Evolutionary conservation across 2,329 filamentous ascomycete species (phyloP).

Genomic region (Thelonectria discophora): DNA sequence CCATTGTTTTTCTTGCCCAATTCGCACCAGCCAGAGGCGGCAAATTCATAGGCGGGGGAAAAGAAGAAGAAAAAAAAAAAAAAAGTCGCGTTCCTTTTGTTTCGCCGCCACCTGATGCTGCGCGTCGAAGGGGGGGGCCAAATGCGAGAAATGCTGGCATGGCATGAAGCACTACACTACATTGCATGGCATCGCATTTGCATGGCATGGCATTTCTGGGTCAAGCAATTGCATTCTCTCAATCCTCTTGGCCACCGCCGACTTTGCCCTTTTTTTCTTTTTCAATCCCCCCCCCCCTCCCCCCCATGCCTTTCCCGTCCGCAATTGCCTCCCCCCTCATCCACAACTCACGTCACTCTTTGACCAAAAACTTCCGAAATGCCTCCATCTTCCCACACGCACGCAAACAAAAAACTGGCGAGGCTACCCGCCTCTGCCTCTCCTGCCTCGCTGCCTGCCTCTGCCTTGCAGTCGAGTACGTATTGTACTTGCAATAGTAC

Average conservation of each 20-base stretch:
- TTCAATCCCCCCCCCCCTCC: background rate
- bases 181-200: slow-evolving; percentile 6
- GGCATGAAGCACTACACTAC: slow-evolving; percentile 1
- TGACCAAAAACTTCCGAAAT: slow-evolving; percentile 8
- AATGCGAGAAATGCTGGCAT: slow-evolving; percentile 20
- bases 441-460: background rate
- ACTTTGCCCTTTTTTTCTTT: background rate
- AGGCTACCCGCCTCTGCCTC: too few species aligned
- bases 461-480: background rate
- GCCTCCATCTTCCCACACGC: background rate
- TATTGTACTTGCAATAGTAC: slow-evolving; percentile 2
- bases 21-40: background rate
- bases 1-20: too few species aligned
- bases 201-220: slow-evolving; percentile 1
- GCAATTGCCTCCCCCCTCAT: too few species aligned
- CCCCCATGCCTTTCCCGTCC: background rate
- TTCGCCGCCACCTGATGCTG: background rate
- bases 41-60: background rate
- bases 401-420: too few species aligned
- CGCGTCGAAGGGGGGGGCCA: background rate
- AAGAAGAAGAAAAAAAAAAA: too few species aligned
- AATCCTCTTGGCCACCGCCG: too few species aligned
- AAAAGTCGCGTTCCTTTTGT: background rate
- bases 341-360: background rate
- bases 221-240: slow-evolving; percentile 12